Base-by-base conservation (phyloP, 805 yeast species). In the Candida patagonica region DNA sequence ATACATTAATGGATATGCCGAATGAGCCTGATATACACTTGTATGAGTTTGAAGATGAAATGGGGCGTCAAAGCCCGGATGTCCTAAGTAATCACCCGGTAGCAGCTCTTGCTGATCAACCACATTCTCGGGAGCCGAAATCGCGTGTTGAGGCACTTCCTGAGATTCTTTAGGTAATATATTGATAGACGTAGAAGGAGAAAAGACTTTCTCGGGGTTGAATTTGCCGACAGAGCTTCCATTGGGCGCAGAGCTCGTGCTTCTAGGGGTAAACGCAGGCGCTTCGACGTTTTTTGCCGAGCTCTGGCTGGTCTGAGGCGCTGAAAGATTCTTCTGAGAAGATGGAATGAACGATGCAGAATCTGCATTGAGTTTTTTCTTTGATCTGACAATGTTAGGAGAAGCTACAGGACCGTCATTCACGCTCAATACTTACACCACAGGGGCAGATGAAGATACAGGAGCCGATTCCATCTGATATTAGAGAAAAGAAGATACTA, bases 301-400 rank as follows among this genome's bases (percentile, higher is more conserved):
- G 12, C 16, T 20, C 13, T 13, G 12, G 19, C n/a, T 31, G 3
- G 35, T 19, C 35, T 20, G 13, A 19, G 35, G 35, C 3, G 23
- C 21, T 4, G 35, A 13, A 13, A 31, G n/a, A 25, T 25, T 26
- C 34, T n/a, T n/a, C n/a, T n/a, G n/a, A n/a, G n/a, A n/a, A 20
- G 33, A 30, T 16, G 84, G 80, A 2, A 71, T 71, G 46, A 75
- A 74, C 2, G 78, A 62, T 0, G 80, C 76, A 2, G 74, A 65
- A 3, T 75, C 75, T 9, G 74, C 69, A 46, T 74, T 76, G 53
- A 76, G 71, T 48, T 68, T 66, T 52, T 62, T 68, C 46, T 60
- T 70, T n/a, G n/a, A n/a, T n/a, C n/a, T n/a, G n/a, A n/a, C n/a
- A n/a, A n/a, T n/a, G n/a, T n/a, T n/a, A n/a, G n/a, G n/a, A n/a